Conservation (phyloP, 495 filamentous ascomycete genomes). For the Penicillium pulvis region DNA sequence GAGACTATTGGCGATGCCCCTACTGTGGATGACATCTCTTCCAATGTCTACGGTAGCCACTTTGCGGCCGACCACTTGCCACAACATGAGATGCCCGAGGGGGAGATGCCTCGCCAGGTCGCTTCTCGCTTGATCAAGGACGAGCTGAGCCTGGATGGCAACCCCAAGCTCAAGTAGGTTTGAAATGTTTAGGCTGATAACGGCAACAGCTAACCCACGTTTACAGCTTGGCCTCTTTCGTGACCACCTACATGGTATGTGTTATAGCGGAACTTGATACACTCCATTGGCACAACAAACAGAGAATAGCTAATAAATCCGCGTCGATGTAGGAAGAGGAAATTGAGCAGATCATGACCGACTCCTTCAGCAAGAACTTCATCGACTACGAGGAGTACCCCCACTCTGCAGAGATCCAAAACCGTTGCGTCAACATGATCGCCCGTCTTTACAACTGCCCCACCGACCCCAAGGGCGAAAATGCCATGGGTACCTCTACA, state of each 20-base stretch:
- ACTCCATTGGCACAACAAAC: not conserved
- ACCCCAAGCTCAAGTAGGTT: slow-evolving; percentile 79
- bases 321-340: slow-evolving; percentile 69
- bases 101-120: slow-evolving; percentile 85
- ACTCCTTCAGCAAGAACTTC: slow-evolving; percentile 89
- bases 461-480: slow-evolving; percentile 43
- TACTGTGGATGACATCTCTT: slow-evolving; percentile 61
- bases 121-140: slow-evolving; percentile 96
- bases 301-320: not conserved
- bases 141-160: slow-evolving; percentile 86
- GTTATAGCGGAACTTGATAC: not conserved
- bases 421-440: slow-evolving; percentile 92
- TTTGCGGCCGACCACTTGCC: slow-evolving; percentile 80
- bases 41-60: slow-evolving; percentile 80
- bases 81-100: slow-evolving; percentile 83
- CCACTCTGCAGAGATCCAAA: slow-evolving; percentile 85
- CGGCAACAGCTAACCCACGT: slow-evolving; percentile 5
- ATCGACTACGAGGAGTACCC: slow-evolving; percentile 94
- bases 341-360: slow-evolving; percentile 87
- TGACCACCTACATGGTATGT: slow-evolving; percentile 33
- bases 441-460: slow-evolving; percentile 83
- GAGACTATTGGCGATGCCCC: slow-evolving; percentile 36
- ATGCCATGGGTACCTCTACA: slow-evolving; percentile 80
- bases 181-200: slow-evolving; percentile 51
- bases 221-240: slow-evolving; percentile 29